Evolutionary conservation across 805 yeast species (phyloP).

Genomic region (Jamesozyma hellenica): DNA sequence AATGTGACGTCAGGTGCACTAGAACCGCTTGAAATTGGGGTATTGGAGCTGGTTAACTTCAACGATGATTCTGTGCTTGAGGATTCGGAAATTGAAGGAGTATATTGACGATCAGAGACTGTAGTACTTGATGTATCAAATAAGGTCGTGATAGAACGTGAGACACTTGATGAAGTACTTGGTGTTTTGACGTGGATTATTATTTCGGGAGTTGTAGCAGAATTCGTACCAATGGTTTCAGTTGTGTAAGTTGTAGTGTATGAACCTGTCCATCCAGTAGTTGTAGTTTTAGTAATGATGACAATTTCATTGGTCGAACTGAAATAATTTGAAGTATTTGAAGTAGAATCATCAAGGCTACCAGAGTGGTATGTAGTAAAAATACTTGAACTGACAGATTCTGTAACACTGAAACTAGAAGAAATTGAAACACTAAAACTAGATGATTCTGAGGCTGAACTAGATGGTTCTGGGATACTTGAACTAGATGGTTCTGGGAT

Average conservation of each 20-base stretch:
- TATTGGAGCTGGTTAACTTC: too few species aligned
- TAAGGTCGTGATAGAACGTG: constrained; percentile 8
- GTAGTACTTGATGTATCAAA: constrained; percentile 9
- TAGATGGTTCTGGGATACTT: too few species aligned
- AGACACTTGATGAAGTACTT: neutral
- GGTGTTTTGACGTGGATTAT: constrained; percentile 12
- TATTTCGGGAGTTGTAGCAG: constrained; percentile 8
- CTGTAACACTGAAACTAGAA: too few species aligned
- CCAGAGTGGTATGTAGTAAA: neutral
- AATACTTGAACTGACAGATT: too few species aligned
- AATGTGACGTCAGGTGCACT: too few species aligned
- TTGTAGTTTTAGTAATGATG: constrained; percentile 5
- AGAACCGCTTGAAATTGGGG: too few species aligned
- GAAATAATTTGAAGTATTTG: neutral
- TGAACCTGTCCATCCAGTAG: constrained; percentile 12
- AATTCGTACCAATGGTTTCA: constrained; percentile 8
- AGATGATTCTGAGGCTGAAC: neutral
- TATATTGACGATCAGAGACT: constrained; percentile 6
- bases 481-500: too few species aligned
- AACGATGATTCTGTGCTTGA: constrained; percentile 3
- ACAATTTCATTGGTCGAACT: neutral
- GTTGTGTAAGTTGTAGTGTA: constrained; percentile 12
- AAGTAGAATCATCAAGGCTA: neutral
- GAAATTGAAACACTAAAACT: too few species aligned
- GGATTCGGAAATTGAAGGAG: too few species aligned